These are phyloP conservation scores for Paramecium octaurelia DNA, from an alignment of 73 alveolate species.

Conservation along the genomic window DNA sequence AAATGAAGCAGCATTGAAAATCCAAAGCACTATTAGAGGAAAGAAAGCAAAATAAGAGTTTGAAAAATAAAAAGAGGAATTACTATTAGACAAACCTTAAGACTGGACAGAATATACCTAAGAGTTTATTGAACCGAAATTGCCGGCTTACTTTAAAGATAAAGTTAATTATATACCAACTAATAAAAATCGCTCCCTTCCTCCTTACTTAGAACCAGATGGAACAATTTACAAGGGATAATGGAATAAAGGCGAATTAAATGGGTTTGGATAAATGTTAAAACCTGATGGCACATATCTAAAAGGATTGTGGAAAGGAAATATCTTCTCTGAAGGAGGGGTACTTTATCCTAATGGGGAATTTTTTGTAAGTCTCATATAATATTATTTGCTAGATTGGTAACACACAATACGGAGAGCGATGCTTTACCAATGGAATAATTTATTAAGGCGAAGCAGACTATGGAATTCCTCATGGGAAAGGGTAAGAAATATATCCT, in stretches of 20 bases:
- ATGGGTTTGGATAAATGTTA: neutral
- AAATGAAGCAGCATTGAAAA: neutral
- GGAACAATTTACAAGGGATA: neutral
- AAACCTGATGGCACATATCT: neutral
- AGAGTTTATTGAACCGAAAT: neutral
- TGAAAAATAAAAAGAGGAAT: neutral
- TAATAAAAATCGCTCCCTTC: neutral
- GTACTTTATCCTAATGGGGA: neutral
- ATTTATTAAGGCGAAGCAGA: neutral
- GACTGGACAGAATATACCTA: neutral
- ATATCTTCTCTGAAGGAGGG: neutral
- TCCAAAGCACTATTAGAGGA: neutral
- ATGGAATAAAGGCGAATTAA: neutral
- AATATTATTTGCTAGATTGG: neutral
- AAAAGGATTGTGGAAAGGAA: slow-evolving; percentile 23
- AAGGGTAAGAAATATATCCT: slow-evolving; percentile 1
- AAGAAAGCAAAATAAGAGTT: neutral
- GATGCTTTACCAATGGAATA: neutral
- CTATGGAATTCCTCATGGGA: slow-evolving; percentile 40
- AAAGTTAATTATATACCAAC: neutral
- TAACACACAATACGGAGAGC: neutral
- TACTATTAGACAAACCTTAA: neutral
- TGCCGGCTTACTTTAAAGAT: neutral
- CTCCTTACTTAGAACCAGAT: slow-evolving; percentile 3
- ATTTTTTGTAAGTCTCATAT: neutral